A percentile compares a stretch with the other conserved stretches of the same genome.
phyloP scores from a whole-genome alignment of 116 monocot species.

The Dioscorea cayenensis region DNA sequence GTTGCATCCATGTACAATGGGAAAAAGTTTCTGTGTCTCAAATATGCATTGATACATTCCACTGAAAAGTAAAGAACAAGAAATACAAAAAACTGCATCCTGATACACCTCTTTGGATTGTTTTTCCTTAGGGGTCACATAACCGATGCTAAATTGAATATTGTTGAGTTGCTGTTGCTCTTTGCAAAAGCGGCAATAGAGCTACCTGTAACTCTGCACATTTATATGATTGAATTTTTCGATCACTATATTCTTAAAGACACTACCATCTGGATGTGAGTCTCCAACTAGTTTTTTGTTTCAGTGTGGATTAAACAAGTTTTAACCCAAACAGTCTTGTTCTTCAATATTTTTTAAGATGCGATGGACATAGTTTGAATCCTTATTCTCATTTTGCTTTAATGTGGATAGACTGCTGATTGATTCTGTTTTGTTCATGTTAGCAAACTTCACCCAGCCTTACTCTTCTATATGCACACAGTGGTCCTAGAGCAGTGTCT shows the following conservation, averaged over 20 bases:
- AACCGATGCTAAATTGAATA: slow-evolving; percentile 18
- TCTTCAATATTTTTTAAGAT: too few relatives aligned
- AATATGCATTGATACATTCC: background rate
- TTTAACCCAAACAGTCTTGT: too few relatives aligned
- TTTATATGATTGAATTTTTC: background rate
- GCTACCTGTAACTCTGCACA: background rate
- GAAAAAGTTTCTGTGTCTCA: too few relatives aligned
- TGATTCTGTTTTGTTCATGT: background rate
- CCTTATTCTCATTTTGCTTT: background rate
- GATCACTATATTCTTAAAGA: background rate
- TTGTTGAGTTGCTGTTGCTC: slow-evolving; percentile 15
- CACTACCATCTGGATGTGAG: background rate
- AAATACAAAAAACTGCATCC: slow-evolving; percentile 8
- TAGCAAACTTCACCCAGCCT: background rate
- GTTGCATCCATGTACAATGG: too few relatives aligned
- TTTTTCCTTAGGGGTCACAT: slow-evolving; percentile 30
- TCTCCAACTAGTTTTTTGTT: background rate
- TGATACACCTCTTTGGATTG: slow-evolving; percentile 37
- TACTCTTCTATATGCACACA: slow-evolving; percentile 8
- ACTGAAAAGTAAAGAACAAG: background rate
- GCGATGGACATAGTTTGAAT: too few relatives aligned
- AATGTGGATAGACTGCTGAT: background rate
- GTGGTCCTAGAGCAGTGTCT: slow-evolving; percentile 88
- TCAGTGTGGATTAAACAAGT: background rate
- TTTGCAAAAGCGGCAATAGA: slow-evolving; percentile 6